A percentile compares a stretch with the other conserved stretches of the same genome.
These are phyloP conservation scores for Aegilops longissima DNA, from an alignment of 176 grass and related monocot genomes.

Conservation along the genomic window DNA sequence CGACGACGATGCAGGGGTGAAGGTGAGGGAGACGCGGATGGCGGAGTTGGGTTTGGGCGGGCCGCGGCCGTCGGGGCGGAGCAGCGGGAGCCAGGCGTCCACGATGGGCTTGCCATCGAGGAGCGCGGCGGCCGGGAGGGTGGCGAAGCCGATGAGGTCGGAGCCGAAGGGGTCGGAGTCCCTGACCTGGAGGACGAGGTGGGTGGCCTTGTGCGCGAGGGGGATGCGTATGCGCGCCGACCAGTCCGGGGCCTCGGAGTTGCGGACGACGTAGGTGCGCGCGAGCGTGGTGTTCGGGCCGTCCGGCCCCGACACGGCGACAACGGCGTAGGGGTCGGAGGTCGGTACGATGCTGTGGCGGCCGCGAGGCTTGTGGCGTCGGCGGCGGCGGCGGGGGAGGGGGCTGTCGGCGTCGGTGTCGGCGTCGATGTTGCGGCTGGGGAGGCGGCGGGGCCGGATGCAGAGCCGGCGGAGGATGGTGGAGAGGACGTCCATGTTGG, in stretches of 20 bases:
- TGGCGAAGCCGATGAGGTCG: constrained; percentile 62
- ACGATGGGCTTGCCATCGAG: background rate
- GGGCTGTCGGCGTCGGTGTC: background rate
- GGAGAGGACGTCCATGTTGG: constrained; percentile 80
- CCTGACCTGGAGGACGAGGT: constrained; percentile 54
- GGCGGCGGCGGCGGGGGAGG: background rate
- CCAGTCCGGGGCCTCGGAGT: constrained; percentile 56
- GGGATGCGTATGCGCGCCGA: constrained; percentile 36
- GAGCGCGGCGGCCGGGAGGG: constrained; percentile 13
- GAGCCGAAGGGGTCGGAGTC: constrained; percentile 74
- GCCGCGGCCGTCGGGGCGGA: constrained; percentile 38
- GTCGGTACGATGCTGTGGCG: constrained; percentile 20
- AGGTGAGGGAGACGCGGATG: constrained; percentile 40
- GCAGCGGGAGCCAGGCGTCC: background rate
- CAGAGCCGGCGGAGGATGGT: constrained; percentile 54
- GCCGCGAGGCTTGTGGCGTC: constrained; percentile 9
- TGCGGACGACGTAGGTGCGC: constrained; percentile 65
- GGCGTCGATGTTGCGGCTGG: background rate
- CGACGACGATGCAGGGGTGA: background rate
- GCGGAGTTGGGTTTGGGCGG: constrained; percentile 18
- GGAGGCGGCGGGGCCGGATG: background rate
- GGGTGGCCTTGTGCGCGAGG: constrained; percentile 52
- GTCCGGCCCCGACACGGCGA: constrained; percentile 11
- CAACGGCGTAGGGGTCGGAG: constrained; percentile 60
- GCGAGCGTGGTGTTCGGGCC: constrained; percentile 46